Evolutionary conservation across 441 rosid genomes (phyloP).

Genomic region (Pelargonium australe): DNA sequence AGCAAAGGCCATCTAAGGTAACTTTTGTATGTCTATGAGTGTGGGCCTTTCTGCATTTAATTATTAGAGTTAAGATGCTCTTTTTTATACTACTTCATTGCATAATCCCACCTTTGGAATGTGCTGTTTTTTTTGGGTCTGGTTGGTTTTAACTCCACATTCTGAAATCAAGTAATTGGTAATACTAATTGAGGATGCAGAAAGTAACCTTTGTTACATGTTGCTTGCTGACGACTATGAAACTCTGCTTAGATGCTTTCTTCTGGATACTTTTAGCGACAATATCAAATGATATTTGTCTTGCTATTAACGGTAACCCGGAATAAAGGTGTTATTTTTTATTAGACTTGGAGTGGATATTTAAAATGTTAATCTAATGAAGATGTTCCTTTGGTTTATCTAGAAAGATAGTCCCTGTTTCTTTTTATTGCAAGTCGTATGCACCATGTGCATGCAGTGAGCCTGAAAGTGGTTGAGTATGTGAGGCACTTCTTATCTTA

Average conservation of each 20-base stretch:
- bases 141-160: no score
- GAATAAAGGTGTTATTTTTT: no score
- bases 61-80: not conserved
- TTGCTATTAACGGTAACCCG: not conserved
- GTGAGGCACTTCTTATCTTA: conserved; percentile 9
- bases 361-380: not conserved
- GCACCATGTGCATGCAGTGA: not conserved
- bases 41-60: not conserved
- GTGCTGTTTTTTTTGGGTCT: no score
- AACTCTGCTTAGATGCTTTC: not conserved
- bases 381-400: not conserved
- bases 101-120: no score
- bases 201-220: not conserved
- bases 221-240: not conserved
- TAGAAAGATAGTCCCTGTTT: not conserved
- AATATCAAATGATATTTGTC: not conserved
- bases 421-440: not conserved
- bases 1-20: conserved; percentile 86
- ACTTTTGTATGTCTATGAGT: not conserved
- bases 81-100: no score
- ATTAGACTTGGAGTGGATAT: not conserved
- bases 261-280: not conserved
- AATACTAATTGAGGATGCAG: not conserved
- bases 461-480: conserved; percentile 9
- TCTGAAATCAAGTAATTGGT: not conserved